Conservation (phyloP, 2,329 filamentous ascomycete species). For the Mariannaea sp. region DNA sequence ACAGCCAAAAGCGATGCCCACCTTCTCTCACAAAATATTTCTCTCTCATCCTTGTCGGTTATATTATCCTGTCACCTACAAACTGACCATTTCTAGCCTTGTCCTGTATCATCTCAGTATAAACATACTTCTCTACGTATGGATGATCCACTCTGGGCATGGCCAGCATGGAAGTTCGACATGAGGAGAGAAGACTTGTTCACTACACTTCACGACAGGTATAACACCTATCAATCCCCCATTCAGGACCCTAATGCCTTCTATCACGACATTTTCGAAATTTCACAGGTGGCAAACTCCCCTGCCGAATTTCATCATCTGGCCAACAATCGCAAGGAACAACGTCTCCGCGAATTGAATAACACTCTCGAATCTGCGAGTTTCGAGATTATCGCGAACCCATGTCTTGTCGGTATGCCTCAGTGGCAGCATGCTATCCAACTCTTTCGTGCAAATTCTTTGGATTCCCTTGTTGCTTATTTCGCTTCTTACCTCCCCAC, state of each 20-base stretch:
- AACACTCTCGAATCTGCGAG: slow-evolving; percentile 60
- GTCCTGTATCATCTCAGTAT: neutral
- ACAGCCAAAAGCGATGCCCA: neutral
- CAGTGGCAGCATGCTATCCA: slow-evolving; percentile 64
- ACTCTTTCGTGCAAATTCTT: slow-evolving; percentile 62
- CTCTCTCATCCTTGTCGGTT: neutral
- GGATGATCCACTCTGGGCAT: slow-evolving; percentile 59
- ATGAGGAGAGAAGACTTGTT: slow-evolving; percentile 64
- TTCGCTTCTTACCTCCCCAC: slow-evolving; percentile 63
- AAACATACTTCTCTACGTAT: slow-evolving; percentile 50
- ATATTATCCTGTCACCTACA: neutral
- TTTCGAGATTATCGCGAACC: slow-evolving; percentile 64
- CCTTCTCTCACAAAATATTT: neutral
- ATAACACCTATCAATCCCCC: slow-evolving; percentile 61
- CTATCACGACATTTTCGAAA: slow-evolving; percentile 64
- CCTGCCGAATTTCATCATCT: slow-evolving; percentile 59
- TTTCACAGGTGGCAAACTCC: slow-evolving; percentile 56
- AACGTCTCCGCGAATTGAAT: slow-evolving; percentile 60
- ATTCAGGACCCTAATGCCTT: slow-evolving; percentile 65
- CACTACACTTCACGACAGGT: slow-evolving; percentile 62
- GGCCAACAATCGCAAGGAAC: slow-evolving; percentile 57
- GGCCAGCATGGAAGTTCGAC: slow-evolving; percentile 67
- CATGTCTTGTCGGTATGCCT: slow-evolving; percentile 60
- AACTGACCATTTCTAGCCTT: slow-evolving; percentile 4
- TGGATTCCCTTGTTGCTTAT: slow-evolving; percentile 64